Evolutionary conservation across 768 basidiomycete genomes (phyloP), one percentile per base, ranked within the genome.

Genomic region (Lanmaoa rubissima): DNA sequence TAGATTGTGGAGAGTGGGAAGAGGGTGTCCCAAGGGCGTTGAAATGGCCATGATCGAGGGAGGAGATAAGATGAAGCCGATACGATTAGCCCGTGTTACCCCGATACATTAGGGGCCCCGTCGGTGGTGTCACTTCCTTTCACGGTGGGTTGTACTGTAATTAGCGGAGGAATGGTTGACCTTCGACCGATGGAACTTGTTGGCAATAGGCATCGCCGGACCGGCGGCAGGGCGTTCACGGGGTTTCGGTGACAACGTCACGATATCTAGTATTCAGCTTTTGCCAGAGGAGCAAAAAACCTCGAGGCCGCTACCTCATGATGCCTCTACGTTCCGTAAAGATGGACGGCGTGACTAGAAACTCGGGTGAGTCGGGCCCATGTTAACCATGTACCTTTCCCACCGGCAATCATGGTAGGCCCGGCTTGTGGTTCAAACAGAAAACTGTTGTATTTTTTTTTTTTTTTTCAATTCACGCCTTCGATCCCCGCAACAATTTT

Each of bases 1-100:
- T 1, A 72, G 66, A 44, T 19, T 57, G 4, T 53, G 54, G 19
- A 69, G 63, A 34, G 69, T 69, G 24, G 69, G 69, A 49, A 69
- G 63, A n/a, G 26, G 40, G 10, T 42, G 46, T 16, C 40, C 21
- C 21, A 24, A 41, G 19, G 51, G 13, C 7, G 39, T 44, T 31
- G 57, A 36, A 21, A n/a, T 34, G 17, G 40, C 7, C 64, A 65
- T 65, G 53, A 43, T 40, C 14, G 49, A 21, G 44, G 13, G 41
- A 32, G 26, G 49, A 17, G 51, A 51, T 35, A 51, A 32, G 49
- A 28, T 19, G 7, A 24, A 41, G 10, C 6, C 1, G 34, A 42
- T 40, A 17, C 14, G 6, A 5, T 46, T 26, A 28, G 21, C 21
- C 24, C 45, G 34, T n/a, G 10, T 26, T 11, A 34, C 21, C 10